Percentiles rank a stretch among this genome's conserved stretches.
These are phyloP conservation scores for Paecilomyces variotii DNA, from an alignment of 2,329 filamentous ascomycete species.

Conservation along the genomic window DNA sequence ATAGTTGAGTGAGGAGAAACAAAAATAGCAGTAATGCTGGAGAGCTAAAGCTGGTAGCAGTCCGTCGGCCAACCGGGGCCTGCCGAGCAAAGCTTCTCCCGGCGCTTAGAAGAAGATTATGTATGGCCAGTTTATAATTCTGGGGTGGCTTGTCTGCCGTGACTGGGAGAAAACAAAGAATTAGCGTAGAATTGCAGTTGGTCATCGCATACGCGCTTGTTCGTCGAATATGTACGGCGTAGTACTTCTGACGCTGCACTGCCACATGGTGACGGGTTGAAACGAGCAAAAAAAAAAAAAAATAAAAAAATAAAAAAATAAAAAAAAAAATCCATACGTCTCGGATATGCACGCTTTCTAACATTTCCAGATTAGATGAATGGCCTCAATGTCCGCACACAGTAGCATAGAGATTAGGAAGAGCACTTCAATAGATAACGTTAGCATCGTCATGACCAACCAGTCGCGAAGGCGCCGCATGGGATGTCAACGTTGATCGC, in stretches of 20 bases:
- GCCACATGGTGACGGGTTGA: not conserved
- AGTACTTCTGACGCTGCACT: not conserved
- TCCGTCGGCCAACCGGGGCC: not conserved
- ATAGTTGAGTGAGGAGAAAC: not conserved
- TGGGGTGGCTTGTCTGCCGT: not conserved
- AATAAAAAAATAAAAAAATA: too few relatives aligned
- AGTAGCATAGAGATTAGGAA: not conserved
- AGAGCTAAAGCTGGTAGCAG: not conserved
- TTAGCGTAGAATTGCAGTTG: not conserved
- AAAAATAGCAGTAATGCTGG: not conserved
- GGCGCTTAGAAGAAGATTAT: not conserved
- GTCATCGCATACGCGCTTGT: not conserved
- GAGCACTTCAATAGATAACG: not conserved
- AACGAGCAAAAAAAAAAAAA: too few relatives aligned
- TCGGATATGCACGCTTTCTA: not conserved
- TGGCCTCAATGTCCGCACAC: not conserved
- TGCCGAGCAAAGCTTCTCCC: not conserved
- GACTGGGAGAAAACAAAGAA: not conserved
- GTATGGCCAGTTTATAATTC: not conserved
- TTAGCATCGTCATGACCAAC: not conserved
- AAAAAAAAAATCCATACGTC: too few relatives aligned
- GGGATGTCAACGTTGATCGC: not conserved
- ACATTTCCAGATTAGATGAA: not conserved
- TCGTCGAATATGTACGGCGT: not conserved
- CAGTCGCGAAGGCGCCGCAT: not conserved